phyloP scores from a whole-genome alignment of 805 yeast species.

The Millerozyma miso region DNA sequence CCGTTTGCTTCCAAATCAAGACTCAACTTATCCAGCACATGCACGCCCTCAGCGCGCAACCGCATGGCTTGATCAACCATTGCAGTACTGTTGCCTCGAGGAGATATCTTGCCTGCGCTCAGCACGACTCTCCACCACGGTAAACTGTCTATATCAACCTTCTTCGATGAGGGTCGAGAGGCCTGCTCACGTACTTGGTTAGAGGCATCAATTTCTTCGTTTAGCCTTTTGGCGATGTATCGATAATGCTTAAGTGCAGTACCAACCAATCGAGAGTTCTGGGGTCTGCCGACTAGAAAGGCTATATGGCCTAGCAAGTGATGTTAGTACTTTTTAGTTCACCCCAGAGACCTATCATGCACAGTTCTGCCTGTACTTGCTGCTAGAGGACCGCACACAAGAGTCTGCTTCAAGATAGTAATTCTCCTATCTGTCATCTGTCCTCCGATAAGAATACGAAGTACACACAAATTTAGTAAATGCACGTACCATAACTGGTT shows the following conservation, averaged over 20 bases:
- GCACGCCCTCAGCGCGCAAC: constrained; percentile 46
- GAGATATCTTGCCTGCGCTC: constrained; percentile 60
- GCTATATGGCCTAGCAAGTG: constrained; percentile 70
- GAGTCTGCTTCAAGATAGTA: too few species aligned
- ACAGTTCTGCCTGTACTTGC: too few species aligned
- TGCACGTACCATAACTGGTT: constrained; percentile 56
- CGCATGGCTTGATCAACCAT: constrained; percentile 43
- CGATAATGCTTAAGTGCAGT: constrained; percentile 52
- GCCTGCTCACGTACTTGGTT: constrained; percentile 4
- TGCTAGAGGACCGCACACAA: too few species aligned
- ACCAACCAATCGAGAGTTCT: constrained; percentile 72
- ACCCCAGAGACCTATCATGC: too few species aligned
- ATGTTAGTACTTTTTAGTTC: too few species aligned
- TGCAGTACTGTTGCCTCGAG: constrained; percentile 39
- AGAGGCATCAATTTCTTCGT: constrained; percentile 11
- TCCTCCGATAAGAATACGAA: too few species aligned
- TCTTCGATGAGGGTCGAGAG: constrained; percentile 5
- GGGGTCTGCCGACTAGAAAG: constrained; percentile 54
- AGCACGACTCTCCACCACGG: constrained; percentile 84
- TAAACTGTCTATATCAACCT: constrained; percentile 27
- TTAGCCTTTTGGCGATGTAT: constrained; percentile 19
- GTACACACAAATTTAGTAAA: too few species aligned
- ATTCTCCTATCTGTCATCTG: too few species aligned
- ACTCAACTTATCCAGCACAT: constrained; percentile 27
- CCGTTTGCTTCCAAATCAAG: constrained; percentile 49